A percentile compares a stretch with the other conserved stretches of the same genome.
phyloP scores from a whole-genome alignment of 805 yeast species.

The Sungouiozyma intestinalis region DNA sequence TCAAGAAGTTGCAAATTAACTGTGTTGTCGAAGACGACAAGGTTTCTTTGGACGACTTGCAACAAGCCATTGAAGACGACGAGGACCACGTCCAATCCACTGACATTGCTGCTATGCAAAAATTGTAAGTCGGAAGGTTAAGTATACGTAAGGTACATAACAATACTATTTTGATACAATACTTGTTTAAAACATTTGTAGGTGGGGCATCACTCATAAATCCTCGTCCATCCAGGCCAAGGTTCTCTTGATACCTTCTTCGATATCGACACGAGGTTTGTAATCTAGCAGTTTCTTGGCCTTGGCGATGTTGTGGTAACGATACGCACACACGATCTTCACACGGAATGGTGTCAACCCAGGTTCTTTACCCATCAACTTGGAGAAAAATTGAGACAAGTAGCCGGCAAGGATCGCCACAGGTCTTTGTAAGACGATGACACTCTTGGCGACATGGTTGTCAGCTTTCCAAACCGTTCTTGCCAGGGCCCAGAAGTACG shows the following conservation, averaged over 20 bases:
- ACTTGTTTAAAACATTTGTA: too few relatives aligned
- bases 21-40: constrained; percentile 94
- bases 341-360: constrained; percentile 96
- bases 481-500: constrained; percentile 95
- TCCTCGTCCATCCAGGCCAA: constrained; percentile 81
- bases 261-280: constrained; percentile 65
- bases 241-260: constrained; percentile 70
- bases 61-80: constrained; percentile 65
- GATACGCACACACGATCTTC: constrained; percentile 78
- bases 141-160: too few relatives aligned
- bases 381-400: constrained; percentile 63
- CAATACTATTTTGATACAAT: too few relatives aligned
- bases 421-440: constrained; percentile 58
- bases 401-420: constrained; percentile 79
- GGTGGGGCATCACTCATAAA: constrained; percentile 5
- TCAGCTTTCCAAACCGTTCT: constrained; percentile 96
- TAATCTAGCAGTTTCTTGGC: constrained; percentile 75
- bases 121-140: constrained; percentile 49
- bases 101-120: constrained; percentile 97
- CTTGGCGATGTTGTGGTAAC: constrained; percentile 86
- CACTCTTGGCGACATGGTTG: constrained; percentile 64
- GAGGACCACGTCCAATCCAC: constrained; percentile 99
- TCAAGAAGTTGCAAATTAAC: constrained; percentile 98
- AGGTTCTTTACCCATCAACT: constrained; percentile 69
- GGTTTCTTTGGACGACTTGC: constrained; percentile 88